phyloP scores from a whole-genome alignment of 306 rosid genomes.

The Cajanus cajan region DNA sequence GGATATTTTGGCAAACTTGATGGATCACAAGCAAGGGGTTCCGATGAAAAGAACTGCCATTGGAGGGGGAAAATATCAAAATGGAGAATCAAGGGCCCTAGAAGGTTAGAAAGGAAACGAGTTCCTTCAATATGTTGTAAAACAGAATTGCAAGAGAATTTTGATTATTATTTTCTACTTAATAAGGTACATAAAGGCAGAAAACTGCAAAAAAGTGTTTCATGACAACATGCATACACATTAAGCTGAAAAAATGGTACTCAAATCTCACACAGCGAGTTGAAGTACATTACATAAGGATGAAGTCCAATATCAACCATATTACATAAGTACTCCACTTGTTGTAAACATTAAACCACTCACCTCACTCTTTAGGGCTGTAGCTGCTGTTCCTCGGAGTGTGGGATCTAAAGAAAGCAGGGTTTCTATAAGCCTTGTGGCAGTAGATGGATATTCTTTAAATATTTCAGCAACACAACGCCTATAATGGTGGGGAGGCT shows the following conservation, averaged over 20 bases:
- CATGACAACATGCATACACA: background rate
- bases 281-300: background rate
- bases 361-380: constrained; percentile 82
- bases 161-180: constrained; percentile 5
- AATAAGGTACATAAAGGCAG: background rate
- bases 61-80: constrained; percentile 25
- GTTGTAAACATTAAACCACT: constrained; percentile 14
- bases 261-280: background rate
- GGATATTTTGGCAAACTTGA: constrained; percentile 88
- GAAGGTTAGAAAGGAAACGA: constrained; percentile 7
- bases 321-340: constrained; percentile 1
- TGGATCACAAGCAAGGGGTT: constrained; percentile 84
- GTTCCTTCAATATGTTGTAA: constrained; percentile 14
- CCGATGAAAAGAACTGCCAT: constrained; percentile 70
- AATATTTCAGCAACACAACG: constrained; percentile 68
- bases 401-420: constrained; percentile 81
- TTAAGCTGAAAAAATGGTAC: constrained; percentile 8
- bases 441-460: constrained; percentile 66
- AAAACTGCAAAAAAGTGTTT: background rate
- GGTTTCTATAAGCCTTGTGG: constrained; percentile 65
- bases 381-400: constrained; percentile 71
- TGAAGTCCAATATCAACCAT: background rate
- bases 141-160: constrained; percentile 20
- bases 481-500: constrained; percentile 80
- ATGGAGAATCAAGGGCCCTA: constrained; percentile 19